Evolutionary conservation across 2,329 filamentous ascomycete genomes (phyloP).

Genomic region (Paecilomyces formosus): DNA sequence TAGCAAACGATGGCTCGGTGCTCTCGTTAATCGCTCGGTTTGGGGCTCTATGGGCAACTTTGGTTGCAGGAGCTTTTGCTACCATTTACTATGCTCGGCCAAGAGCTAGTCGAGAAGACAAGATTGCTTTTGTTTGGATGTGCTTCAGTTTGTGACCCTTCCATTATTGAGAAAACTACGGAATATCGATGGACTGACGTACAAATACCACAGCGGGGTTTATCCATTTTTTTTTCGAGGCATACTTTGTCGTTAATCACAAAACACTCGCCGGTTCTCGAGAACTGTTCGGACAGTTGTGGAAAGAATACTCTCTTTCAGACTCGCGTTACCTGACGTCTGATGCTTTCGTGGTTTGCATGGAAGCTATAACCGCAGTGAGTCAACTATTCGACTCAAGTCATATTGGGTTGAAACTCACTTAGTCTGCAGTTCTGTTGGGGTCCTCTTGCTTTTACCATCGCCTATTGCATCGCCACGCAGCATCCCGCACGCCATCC

Average conservation of each 20-base stretch:
- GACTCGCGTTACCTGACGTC: slow-evolving; percentile 75
- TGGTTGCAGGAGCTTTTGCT: no score
- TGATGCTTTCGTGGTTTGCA: slow-evolving; percentile 69
- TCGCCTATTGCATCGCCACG: slow-evolving; percentile 42
- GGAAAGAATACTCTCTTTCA: slow-evolving; percentile 80
- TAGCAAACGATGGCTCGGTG: no score
- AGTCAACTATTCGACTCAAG: no score
- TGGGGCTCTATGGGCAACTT: no score
- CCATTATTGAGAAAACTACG: no score
- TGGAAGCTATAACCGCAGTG: slow-evolving; percentile 68
- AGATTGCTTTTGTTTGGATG: no score
- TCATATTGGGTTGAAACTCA: no score
- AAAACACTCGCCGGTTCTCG: slow-evolving; percentile 54
- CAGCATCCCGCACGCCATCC: slow-evolving; percentile 45
- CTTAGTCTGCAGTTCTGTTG: slow-evolving; percentile 27
- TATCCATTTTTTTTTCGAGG: slow-evolving; percentile 71
- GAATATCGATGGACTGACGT: no score
- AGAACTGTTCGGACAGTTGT: slow-evolving; percentile 68
- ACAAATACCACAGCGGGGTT: slow-evolving; percentile 10
- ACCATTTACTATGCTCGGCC: no score
- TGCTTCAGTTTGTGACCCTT: no score
- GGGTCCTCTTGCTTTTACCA: slow-evolving; percentile 47
- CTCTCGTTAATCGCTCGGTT: no score
- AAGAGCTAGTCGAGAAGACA: no score
- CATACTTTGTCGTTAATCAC: slow-evolving; percentile 66